Percentiles rank a stretch among this genome's conserved stretches.
Conservation (phyloP, 2,329 filamentous ascomycete species). For the Diplodia seriata region DNA sequence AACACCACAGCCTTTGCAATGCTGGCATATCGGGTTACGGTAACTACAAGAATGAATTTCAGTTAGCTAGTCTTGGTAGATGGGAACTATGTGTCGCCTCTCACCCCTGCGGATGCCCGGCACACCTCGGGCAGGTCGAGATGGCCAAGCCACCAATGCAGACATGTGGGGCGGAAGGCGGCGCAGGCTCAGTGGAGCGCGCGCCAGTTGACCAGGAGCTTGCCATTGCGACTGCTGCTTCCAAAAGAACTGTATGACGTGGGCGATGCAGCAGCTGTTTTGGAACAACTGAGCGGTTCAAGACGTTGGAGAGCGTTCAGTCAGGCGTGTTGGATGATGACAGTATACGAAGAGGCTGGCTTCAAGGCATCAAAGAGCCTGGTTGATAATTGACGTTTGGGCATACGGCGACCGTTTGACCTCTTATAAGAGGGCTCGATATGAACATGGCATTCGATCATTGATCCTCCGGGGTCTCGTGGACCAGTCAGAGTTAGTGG, state of each 20-base stretch:
- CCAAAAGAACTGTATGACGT: background rate
- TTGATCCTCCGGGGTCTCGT: background rate
- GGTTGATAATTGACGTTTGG: background rate
- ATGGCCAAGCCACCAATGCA: conserved; percentile 30
- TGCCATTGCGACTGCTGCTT: conserved; percentile 7
- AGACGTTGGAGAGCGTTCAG: background rate
- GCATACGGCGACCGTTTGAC: background rate
- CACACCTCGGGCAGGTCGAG: conserved; percentile 28
- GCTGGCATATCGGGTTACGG: conserved; percentile 30
- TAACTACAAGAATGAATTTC: background rate
- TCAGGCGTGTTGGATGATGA: background rate
- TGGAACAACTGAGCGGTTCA: background rate
- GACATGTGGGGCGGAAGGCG: conserved; percentile 13
- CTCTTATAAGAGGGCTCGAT: background rate
- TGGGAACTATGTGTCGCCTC: background rate
- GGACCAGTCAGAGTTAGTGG: conserved; percentile 2
- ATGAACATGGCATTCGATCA: too few relatives aligned
- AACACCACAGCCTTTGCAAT: conserved; percentile 30
- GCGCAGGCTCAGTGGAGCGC: background rate
- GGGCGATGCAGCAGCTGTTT: background rate
- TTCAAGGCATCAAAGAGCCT: background rate
- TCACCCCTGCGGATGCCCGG: conserved; percentile 32
- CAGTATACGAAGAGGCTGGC: background rate
- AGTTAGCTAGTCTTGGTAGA: background rate
- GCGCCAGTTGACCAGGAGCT: conserved; percentile 13